phyloP scores from a whole-genome alignment of 2,329 filamentous ascomycete genomes.

The Neonectria punicea region DNA sequence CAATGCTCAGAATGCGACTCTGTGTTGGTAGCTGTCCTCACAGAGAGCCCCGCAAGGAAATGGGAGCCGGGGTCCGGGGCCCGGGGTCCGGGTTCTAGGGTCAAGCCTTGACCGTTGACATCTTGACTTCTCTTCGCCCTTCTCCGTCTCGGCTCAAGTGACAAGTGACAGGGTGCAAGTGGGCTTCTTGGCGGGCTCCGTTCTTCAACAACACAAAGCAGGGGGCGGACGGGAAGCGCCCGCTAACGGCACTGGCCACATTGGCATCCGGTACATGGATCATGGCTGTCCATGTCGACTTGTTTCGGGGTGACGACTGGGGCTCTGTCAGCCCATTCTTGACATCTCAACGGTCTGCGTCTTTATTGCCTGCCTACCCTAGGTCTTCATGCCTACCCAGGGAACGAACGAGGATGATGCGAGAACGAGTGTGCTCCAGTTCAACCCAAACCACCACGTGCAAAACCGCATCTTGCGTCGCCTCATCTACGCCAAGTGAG shows the following conservation, averaged over 20 bases:
- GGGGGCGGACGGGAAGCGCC: slow-evolving; percentile 22
- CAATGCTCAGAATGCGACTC: slow-evolving; percentile 16
- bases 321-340: slow-evolving; percentile 12
- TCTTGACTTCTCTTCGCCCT: slow-evolving; percentile 2
- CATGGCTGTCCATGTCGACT: slow-evolving; percentile 5
- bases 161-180: background rate
- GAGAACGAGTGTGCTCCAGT: background rate
- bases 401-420: background rate
- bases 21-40: slow-evolving; percentile 18
- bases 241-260: slow-evolving; percentile 30
- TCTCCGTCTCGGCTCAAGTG: background rate
- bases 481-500: background rate
- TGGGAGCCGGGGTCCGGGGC: slow-evolving; percentile 20
- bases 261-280: slow-evolving; percentile 19
- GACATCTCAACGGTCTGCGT: slow-evolving; percentile 2
- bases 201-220: background rate
- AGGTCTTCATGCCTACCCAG: background rate
- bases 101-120: background rate
- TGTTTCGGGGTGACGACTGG: slow-evolving; percentile 16
- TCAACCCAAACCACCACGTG: background rate
- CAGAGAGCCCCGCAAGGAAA: background rate
- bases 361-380: background rate
- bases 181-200: background rate
- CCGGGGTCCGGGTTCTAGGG: slow-evolving; percentile 6
- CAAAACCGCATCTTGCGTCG: background rate